Percentiles rank a stretch among this genome's conserved stretches.
These are phyloP conservation scores for Thymus mandschuricus DNA, from an alignment of 257 asterid genomes.

Conservation along the genomic window DNA sequence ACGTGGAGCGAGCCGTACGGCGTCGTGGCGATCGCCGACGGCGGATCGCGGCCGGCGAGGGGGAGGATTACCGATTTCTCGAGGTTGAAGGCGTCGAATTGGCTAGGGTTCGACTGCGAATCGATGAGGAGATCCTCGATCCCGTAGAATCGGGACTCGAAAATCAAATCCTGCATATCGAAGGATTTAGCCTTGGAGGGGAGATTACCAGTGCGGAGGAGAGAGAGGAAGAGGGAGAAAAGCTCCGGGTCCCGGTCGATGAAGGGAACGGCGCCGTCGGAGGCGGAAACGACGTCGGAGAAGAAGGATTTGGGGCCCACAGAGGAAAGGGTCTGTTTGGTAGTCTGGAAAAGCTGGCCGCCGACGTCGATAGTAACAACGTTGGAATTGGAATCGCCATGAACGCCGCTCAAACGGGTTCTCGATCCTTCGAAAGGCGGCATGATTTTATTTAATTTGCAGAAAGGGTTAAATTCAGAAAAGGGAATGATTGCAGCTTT, in stretches of 20 bases:
- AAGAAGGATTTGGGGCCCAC: slow-evolving; percentile 79
- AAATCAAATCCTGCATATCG: slow-evolving; percentile 78
- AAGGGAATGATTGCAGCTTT: no score
- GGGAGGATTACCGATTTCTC: slow-evolving; percentile 67
- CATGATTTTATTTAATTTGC: slow-evolving; percentile 40
- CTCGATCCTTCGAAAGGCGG: slow-evolving; percentile 63
- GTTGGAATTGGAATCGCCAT: slow-evolving; percentile 49
- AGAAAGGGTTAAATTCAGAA: no score
- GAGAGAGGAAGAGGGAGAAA: slow-evolving; percentile 79
- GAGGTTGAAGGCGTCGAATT: slow-evolving; percentile 83
- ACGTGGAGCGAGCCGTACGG: slow-evolving; percentile 77
- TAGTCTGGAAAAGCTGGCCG: slow-evolving; percentile 90
- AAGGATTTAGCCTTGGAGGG: slow-evolving; percentile 81
- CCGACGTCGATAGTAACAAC: slow-evolving; percentile 85
- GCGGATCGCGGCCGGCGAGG: slow-evolving; percentile 79
- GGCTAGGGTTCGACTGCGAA: slow-evolving; percentile 76
- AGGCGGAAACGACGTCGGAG: slow-evolving; percentile 49
- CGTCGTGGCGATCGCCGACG: slow-evolving; percentile 73
- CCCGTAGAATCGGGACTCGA: slow-evolving; percentile 81
- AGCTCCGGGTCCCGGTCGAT: slow-evolving; percentile 90
- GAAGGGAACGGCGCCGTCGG: slow-evolving; percentile 49
- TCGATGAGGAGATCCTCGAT: slow-evolving; percentile 61
- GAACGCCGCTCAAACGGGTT: slow-evolving; percentile 35
- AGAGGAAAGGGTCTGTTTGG: slow-evolving; percentile 72
- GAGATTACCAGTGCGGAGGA: slow-evolving; percentile 83